Percentiles rank a stretch among this genome's conserved stretches.
These are phyloP conservation scores for Infundibulicybe gibba DNA, from an alignment of 768 basidiomycete genomes.

Conservation along the genomic window DNA sequence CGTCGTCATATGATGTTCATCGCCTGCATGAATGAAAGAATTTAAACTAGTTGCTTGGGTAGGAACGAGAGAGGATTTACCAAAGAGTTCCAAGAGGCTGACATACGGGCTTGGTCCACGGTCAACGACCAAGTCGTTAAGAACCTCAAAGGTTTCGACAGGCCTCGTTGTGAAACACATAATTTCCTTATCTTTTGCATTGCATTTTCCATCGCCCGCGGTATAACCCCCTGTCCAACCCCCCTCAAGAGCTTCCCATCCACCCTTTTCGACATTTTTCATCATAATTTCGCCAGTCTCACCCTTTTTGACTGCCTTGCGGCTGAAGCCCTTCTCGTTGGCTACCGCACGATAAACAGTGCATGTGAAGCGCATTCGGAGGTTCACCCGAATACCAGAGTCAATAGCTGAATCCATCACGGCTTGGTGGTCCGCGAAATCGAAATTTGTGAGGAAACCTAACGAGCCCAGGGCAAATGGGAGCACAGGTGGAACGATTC, in stretches of 20 bases:
- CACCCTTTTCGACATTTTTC: conserved; percentile 84
- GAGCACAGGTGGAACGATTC: conserved; percentile 96
- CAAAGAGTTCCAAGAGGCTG: conserved; percentile 92
- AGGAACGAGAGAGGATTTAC: conserved; percentile 41
- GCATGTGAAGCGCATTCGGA: conserved; percentile 99
- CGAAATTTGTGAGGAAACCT: conserved; percentile 96
- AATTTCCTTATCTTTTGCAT: conserved; percentile 88
- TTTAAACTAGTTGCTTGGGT: background rate
- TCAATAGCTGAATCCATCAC: conserved; percentile 90
- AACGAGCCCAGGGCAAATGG: conserved; percentile 96
- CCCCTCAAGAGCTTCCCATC: conserved; percentile 96
- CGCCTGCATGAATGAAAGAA: conserved; percentile 50
- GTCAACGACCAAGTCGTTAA: conserved; percentile 98
- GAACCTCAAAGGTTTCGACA: conserved; percentile 91
- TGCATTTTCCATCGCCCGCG: conserved; percentile 39
- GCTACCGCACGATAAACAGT: conserved; percentile 93
- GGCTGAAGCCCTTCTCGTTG: conserved; percentile 60
- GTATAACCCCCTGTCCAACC: conserved; percentile 51
- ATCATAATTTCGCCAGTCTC: conserved; percentile 97
- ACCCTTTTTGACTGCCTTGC: conserved; percentile 87
- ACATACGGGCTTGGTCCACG: conserved; percentile 98
- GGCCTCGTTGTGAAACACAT: conserved; percentile 97
- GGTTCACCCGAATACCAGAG: conserved; percentile 92
- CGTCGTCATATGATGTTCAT: conserved; percentile 99
- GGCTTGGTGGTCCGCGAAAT: conserved; percentile 81